These are phyloP conservation scores for Elaeis guineensis DNA, from an alignment of 176 grass and related monocot species.

Conservation along the genomic window DNA sequence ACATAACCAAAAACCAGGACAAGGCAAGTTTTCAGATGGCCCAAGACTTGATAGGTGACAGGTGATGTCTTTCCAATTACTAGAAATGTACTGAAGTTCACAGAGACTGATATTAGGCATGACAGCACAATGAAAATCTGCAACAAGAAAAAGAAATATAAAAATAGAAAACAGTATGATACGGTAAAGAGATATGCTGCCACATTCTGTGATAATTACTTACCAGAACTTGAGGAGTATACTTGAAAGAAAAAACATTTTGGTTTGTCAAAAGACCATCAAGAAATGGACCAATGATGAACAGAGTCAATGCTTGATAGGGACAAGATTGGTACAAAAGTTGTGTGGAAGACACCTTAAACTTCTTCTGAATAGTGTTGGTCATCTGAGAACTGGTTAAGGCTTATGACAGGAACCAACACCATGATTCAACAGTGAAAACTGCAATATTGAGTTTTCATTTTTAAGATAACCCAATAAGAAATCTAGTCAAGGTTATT, in stretches of 20 bases:
- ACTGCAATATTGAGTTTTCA: too few relatives aligned
- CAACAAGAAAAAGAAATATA: constrained; percentile 27
- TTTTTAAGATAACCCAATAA: too few relatives aligned
- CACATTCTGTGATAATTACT: neutral
- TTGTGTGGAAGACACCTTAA: constrained; percentile 26
- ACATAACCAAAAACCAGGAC: constrained; percentile 81
- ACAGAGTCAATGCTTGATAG: constrained; percentile 23
- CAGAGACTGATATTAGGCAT: constrained; percentile 80
- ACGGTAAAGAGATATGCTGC: too few relatives aligned
- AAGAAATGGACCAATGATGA: constrained; percentile 25
- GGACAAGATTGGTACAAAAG: constrained; percentile 21
- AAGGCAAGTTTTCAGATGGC: constrained; percentile 90
- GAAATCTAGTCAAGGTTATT: constrained; percentile 4
- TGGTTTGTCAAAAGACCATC: constrained; percentile 25
- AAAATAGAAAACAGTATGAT: constrained; percentile 5
- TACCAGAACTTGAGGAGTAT: constrained; percentile 26
- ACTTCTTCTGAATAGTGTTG: constrained; percentile 30
- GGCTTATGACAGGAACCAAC: constrained; percentile 1
- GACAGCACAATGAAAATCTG: constrained; percentile 82
- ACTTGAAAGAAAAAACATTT: constrained; percentile 27
- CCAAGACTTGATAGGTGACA: constrained; percentile 86
- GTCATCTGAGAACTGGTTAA: constrained; percentile 28
- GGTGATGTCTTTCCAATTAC: constrained; percentile 89
- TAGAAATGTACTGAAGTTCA: constrained; percentile 91
- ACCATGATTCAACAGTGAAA: neutral